Conservation (phyloP, 139 green algal species). For the Asterochloris erici region DNA sequence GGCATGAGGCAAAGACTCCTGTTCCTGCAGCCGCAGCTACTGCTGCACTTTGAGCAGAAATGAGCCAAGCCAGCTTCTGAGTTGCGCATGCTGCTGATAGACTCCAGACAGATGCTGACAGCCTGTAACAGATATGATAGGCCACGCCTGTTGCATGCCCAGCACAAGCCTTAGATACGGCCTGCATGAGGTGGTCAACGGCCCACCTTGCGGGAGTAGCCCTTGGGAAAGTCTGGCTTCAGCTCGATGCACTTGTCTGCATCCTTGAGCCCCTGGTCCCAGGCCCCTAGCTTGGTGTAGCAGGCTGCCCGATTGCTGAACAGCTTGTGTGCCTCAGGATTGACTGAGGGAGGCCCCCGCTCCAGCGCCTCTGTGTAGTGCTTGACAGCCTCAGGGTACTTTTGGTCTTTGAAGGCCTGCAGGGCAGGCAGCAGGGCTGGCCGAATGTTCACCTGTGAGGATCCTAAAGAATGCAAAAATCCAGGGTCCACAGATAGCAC, state of each 20-base stretch:
- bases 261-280: constrained; percentile 82
- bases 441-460: too few relatives aligned
- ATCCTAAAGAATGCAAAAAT: too few relatives aligned
- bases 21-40: too few relatives aligned
- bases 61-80: too few relatives aligned
- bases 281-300: constrained; percentile 98
- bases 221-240: constrained; percentile 86
- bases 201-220: constrained; percentile 77
- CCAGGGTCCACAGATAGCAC: too few relatives aligned
- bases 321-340: constrained; percentile 95
- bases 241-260: constrained; percentile 93
- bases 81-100: too few relatives aligned
- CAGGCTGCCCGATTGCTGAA: constrained; percentile 97
- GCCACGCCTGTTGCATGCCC: not conserved
- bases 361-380: constrained; percentile 96
- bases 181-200: not conserved
- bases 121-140: too few relatives aligned
- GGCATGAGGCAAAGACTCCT: too few relatives aligned
- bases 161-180: not conserved
- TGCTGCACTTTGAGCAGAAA: too few relatives aligned
- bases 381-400: constrained; percentile 87
- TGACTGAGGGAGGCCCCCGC: constrained; percentile 69
- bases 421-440: too few relatives aligned
- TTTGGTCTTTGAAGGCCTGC: constrained; percentile 83
- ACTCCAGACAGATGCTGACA: too few relatives aligned